Evolutionary conservation across 2,329 filamentous ascomycete species (phyloP), one percentile per base, ranked within the genome.

Genomic region (Trichoderma sp.): DNA sequence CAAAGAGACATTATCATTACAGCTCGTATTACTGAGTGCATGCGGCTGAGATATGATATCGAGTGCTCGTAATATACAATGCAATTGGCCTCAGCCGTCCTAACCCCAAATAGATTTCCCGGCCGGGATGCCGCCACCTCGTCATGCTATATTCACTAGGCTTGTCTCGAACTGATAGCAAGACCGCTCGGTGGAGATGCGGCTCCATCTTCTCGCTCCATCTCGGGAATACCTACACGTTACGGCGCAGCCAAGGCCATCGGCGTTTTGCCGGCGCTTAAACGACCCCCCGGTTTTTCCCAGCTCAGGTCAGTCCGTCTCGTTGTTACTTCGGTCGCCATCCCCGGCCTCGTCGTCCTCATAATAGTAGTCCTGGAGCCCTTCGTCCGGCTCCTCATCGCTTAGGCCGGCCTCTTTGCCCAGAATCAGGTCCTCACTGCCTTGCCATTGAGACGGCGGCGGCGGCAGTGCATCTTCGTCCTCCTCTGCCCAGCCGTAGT

Each of bases 401-500:
- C 81, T 83, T 61, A 82, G 80, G 30, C 82, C 83, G 65, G 85
- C 80, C 11, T 82, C 79, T 58, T 84, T 83, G 63, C 85, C 85
- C 5, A 90, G 82, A 43, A 91, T 81, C 58, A 90, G 81, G 76
- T 91, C 89, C 76, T 91, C 89, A 75, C 89, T 91, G 24, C 89
- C 89, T 80, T 91, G 89, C 88, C 88, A 91, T 78, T 91, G 89
- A 9, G 88, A 88, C n/a, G 89, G 89, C 80, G 86, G 86, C 4
- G 82, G 83, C 12, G 89, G 88, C 76, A 90, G 82, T 65, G 86
- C 85, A 70, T 87, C 86, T 71, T 91, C 90, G 75, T 91, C 89
- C 58, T 89, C 87, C 67, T 92, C 88, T 51, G 87, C 87, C 91
- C 91, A 94, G 15, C 90, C 91, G 76, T 93, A 93, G 76, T 92